Evolutionary conservation across 1,284 basidiomycete genomes (phyloP), one percentile per base, ranked within the genome.

Genomic region (Heliocybe sulcata): DNA sequence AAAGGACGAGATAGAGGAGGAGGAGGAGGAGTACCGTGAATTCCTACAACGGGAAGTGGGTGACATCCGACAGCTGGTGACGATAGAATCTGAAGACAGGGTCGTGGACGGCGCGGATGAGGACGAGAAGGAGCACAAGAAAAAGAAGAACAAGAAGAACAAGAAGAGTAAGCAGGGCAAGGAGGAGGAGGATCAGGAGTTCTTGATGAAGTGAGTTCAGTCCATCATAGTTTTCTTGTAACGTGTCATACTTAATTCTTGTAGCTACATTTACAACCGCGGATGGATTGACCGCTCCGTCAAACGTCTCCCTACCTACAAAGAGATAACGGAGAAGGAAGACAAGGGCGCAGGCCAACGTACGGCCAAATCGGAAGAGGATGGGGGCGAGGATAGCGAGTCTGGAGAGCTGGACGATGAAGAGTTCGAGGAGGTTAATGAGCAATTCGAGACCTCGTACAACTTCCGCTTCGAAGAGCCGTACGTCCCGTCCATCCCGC

Each of bases 401-500:
- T 73, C 73, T 47, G 66, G 68, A 35, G 63, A 65, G 61, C 70
- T 79, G n/a, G 76, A 79, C 26, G 77, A 78, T 1, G 72, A 79
- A 14, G 77, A 85, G n/a, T 89, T 89, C 58, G 87, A 90, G 45
- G 85, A 89, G 14, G 72, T 81, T 51, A 83, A 79, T 0, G 88
- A 91, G 25, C 77, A 77, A 26, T 91, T 89, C 59, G 89, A 91
- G 67, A 81, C 80, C 16, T 87, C 87, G n/a, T 96, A 95, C 71
- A 96, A 96, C 67, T 94, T 94, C 75, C 84, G 94, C 53, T 96
- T 91, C 66, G 93, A 98, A 69, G 94, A 98, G 70, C 89, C 91
- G 82, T 92, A 61, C 67, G 90, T 81, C 52, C 29, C 19, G 51
- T 6, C 50, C 33, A 20, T 54, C 26, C 2, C 35, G 26, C 45